A percentile compares a stretch with the other conserved stretches of the same genome.
These are phyloP conservation scores for Dovyalis caffra DNA, from an alignment of 345 rosid genomes.

Conservation along the genomic window DNA sequence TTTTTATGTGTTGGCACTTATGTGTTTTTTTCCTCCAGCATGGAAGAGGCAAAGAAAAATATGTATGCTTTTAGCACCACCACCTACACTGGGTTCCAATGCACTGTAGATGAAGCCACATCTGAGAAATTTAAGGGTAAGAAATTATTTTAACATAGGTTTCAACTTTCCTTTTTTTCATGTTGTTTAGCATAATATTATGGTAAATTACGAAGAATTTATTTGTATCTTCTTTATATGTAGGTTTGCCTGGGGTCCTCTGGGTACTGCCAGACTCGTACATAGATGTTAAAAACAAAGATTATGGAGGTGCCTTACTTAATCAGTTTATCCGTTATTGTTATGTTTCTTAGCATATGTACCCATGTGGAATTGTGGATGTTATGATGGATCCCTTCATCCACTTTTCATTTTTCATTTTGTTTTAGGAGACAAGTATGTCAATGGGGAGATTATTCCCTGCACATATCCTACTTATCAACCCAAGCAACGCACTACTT, in stretches of 20 bases:
- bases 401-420: not conserved
- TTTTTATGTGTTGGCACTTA: not conserved
- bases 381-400: not conserved
- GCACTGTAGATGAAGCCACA: conserved; percentile 42
- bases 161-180: too few relatives aligned
- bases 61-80: conserved; percentile 90
- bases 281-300: conserved; percentile 95
- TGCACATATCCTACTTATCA: conserved; percentile 93
- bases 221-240: conserved; percentile 8
- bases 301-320: conserved; percentile 81
- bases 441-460: conserved; percentile 91
- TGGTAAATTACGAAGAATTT: too few relatives aligned
- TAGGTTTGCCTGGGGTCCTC: conserved; percentile 96
- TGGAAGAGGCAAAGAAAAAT: conserved; percentile 95
- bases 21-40: conserved; percentile 14
- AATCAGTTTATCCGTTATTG: not conserved
- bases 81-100: conserved; percentile 91
- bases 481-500: conserved; percentile 65
- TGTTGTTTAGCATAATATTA: too few relatives aligned
- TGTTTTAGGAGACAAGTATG: conserved; percentile 73
- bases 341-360: not conserved
- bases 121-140: conserved; percentile 83
- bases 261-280: conserved; percentile 98
- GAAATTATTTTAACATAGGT: not conserved
- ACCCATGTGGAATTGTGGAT: too few relatives aligned